phyloP scores from a whole-genome alignment of 1,284 basidiomycete species.

The Golubevia pallescens region DNA sequence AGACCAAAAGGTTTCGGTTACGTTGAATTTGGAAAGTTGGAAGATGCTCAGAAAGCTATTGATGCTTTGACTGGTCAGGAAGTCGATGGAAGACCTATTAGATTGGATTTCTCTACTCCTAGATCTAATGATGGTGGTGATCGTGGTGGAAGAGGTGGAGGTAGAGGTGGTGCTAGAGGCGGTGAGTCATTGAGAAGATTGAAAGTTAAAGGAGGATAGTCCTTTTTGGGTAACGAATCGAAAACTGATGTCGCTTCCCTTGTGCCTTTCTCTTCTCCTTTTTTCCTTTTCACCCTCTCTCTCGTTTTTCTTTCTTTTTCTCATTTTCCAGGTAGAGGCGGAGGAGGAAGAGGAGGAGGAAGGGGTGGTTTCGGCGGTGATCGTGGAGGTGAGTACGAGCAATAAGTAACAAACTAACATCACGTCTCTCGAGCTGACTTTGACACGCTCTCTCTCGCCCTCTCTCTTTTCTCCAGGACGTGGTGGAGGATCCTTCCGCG shows the following conservation, averaged over 20 bases:
- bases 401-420: too few relatives aligned
- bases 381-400: conserved; percentile 61
- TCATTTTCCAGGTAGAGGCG: too few relatives aligned
- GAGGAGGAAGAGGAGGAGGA: too few relatives aligned
- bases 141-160: conserved; percentile 67
- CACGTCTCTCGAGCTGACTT: too few relatives aligned
- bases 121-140: conserved; percentile 73
- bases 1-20: conserved; percentile 95
- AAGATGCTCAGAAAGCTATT: conserved; percentile 81
- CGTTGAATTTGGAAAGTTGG: conserved; percentile 86
- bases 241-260: conserved; percentile 46
- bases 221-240: too few relatives aligned
- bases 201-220: too few relatives aligned
- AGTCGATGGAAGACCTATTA: conserved; percentile 80
- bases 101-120: conserved; percentile 89
- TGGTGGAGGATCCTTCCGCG: conserved; percentile 40
- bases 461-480: too few relatives aligned
- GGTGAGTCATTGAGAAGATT: conserved; percentile 66
- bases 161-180: conserved; percentile 64
- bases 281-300: too few relatives aligned
- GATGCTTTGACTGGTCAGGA: conserved; percentile 75
- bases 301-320: conserved; percentile 14
- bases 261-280: conserved; percentile 7
- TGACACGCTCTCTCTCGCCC: too few relatives aligned
- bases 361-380: conserved; percentile 66